Evolutionary conservation across 306 rosid species (phyloP), one percentile per base, ranked within the genome.

Genomic region (Acacia acuminata): DNA sequence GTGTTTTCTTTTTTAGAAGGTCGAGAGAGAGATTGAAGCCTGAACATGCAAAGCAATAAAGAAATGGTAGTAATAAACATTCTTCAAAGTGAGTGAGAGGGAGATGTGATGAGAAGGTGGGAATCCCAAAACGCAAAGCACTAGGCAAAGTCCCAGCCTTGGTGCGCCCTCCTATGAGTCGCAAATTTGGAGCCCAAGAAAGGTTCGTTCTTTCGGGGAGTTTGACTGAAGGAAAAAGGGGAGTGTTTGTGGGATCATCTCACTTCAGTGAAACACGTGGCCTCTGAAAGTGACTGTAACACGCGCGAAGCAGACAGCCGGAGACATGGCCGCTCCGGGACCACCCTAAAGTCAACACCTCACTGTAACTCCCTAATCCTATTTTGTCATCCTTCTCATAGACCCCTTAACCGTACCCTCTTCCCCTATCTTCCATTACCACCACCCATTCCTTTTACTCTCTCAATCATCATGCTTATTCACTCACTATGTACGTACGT

Each of bases 281-380:
- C 65, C 5, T 8, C 14, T 60, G 85, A 85, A 73, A 87, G 84
- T 64, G 90, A 89, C 88, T 1, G 71, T 63, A 77, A 40, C 84
- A 75, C 77, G 72, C 87, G 58, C 79, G 30, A 68, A 65, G 90
- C 86, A 87, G 92, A 87, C 90, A 87, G 56, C 78, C 73, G 66
- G 89, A 85, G 86, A 75, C 74, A 76, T 76, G 61, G 68, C 78
- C 87, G 88, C 86, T 7, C 24, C 27, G 73, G 87, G 85, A 81
- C 81, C 84, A 61, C 67, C 13, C 73, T 58, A 15, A 51, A 75
- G 86, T 82, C 86, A 78, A 87, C 83, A 36, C 78, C 77, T 51
- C 70, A 27, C 40, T 69, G 66, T n/a, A 44, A 1, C 24, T 43
- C 53, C 17, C 55, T 43, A 70, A 11, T n/a, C 55, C 75, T 44